These are phyloP conservation scores for Trichosanthes cucumerina DNA, from an alignment of 306 rosid genomes.

Conservation along the genomic window DNA sequence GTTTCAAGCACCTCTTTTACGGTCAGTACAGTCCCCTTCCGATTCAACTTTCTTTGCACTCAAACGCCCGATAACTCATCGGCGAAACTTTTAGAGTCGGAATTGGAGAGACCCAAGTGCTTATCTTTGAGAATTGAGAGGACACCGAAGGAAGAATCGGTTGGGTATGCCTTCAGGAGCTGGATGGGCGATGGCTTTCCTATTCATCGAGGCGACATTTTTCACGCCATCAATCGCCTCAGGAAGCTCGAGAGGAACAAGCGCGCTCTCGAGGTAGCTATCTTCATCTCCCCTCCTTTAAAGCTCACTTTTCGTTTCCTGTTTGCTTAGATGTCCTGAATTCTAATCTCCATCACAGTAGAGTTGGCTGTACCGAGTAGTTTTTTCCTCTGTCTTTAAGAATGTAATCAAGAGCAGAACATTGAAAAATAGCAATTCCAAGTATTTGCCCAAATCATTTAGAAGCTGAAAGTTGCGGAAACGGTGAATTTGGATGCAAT, in stretches of 20 bases:
- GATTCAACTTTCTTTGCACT: constrained; percentile 32
- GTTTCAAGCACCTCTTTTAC: constrained; percentile 5
- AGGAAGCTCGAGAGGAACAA: constrained; percentile 65
- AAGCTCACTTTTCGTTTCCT: not conserved
- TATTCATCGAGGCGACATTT: constrained; percentile 58
- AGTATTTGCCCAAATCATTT: not conserved
- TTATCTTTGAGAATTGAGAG: constrained; percentile 71
- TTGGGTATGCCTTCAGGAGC: constrained; percentile 60
- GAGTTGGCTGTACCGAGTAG: not conserved
- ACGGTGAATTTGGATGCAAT: not conserved
- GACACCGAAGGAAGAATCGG: constrained; percentile 39
- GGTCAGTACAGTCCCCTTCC: constrained; percentile 11
- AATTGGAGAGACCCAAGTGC: constrained; percentile 25
- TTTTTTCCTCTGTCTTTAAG: not conserved
- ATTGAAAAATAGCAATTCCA: not conserved
- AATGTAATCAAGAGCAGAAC: not conserved
- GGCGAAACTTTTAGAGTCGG: constrained; percentile 7
- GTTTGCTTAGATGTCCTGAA: not conserved
- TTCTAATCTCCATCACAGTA: not conserved
- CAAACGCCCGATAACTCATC: constrained; percentile 21
- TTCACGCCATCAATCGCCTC: constrained; percentile 82
- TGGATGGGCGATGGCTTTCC: constrained; percentile 97
- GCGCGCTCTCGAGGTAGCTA: constrained; percentile 73
- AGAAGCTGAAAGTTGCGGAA: not conserved
- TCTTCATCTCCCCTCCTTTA: constrained; percentile 1